Conservation (phyloP, 2,329 filamentous ascomycete species). For the Beauveria australis region DNA sequence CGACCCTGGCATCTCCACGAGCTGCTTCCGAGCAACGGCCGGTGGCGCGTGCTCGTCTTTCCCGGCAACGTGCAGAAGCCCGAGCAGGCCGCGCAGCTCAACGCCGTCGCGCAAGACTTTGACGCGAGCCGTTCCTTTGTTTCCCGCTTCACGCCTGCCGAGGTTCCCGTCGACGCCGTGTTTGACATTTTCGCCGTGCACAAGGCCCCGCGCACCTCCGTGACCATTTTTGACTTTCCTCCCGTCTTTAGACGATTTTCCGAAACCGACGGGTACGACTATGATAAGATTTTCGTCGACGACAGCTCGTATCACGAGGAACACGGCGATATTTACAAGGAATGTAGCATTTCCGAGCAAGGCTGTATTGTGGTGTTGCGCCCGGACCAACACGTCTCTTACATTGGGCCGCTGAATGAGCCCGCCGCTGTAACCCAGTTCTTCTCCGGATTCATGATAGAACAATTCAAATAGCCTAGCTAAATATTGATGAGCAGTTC, state of each 20-base stretch:
- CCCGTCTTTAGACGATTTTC: slow-evolving; percentile 40
- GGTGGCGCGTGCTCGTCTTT: slow-evolving; percentile 54
- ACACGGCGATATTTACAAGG: slow-evolving; percentile 41
- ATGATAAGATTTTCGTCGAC: slow-evolving; percentile 49
- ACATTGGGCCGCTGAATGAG: slow-evolving; percentile 30
- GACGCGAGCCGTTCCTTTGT: slow-evolving; percentile 13
- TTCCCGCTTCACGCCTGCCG: slow-evolving; percentile 8
- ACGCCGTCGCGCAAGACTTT: slow-evolving; percentile 39
- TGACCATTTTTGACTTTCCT: slow-evolving; percentile 45
- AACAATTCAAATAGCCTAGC: not conserved
- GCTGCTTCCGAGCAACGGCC: slow-evolving; percentile 45
- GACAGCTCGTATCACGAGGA: slow-evolving; percentile 46
- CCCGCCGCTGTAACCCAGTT: slow-evolving; percentile 26
- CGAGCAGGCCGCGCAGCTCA: slow-evolving; percentile 35
- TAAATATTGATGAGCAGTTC: no score
- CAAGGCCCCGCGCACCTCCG: slow-evolving; percentile 37
- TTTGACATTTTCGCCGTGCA: slow-evolving; percentile 57
- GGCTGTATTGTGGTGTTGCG: slow-evolving; percentile 53
- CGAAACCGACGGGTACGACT: slow-evolving; percentile 42
- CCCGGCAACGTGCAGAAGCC: slow-evolving; percentile 44
- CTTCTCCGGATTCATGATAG: slow-evolving; percentile 23
- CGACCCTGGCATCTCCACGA: slow-evolving; percentile 53
- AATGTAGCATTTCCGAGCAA: slow-evolving; percentile 46
- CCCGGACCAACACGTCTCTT: slow-evolving; percentile 59
- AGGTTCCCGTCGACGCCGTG: slow-evolving; percentile 18